phyloP scores from a whole-genome alignment of 345 rosid genomes.

The Toxicodendron radicans region DNA sequence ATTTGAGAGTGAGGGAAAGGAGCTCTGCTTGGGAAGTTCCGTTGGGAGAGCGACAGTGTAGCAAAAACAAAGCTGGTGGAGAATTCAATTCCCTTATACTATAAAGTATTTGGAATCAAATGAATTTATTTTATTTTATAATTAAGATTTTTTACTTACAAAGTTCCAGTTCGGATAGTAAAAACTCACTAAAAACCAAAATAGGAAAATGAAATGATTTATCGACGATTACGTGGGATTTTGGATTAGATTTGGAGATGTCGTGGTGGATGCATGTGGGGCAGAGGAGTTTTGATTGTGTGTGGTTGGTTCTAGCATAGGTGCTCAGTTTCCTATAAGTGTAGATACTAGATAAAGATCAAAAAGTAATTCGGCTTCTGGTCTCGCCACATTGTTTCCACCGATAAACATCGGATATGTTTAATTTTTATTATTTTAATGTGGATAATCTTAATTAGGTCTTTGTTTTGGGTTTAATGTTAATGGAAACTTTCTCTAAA shows the following conservation, averaged over 20 bases:
- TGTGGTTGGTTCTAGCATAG: neutral
- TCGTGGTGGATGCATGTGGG: conserved; percentile 21
- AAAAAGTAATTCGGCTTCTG: too few relatives aligned
- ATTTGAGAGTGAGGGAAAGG: neutral
- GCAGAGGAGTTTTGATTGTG: conserved; percentile 19
- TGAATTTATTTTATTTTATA: too few relatives aligned
- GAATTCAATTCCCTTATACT: conserved; percentile 21
- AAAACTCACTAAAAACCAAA: too few relatives aligned
- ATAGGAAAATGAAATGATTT: neutral
- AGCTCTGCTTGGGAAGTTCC: conserved; percentile 53
- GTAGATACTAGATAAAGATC: too few relatives aligned
- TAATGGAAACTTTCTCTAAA: too few relatives aligned
- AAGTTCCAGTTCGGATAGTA: neutral
- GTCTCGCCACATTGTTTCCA: too few relatives aligned
- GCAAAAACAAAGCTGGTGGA: conserved; percentile 32
- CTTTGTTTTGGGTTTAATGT: too few relatives aligned
- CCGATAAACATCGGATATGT: too few relatives aligned
- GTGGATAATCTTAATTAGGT: too few relatives aligned
- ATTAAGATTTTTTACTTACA: neutral
- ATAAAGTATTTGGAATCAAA: too few relatives aligned
- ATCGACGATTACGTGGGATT: conserved; percentile 24
- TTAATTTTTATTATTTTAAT: too few relatives aligned
- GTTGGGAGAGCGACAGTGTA: conserved; percentile 32
- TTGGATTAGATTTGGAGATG: conserved; percentile 34
- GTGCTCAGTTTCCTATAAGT: too few relatives aligned